Evolutionary conservation across 169 alveolate species (phyloP).

Genomic region (Cryptosporidium canis): DNA sequence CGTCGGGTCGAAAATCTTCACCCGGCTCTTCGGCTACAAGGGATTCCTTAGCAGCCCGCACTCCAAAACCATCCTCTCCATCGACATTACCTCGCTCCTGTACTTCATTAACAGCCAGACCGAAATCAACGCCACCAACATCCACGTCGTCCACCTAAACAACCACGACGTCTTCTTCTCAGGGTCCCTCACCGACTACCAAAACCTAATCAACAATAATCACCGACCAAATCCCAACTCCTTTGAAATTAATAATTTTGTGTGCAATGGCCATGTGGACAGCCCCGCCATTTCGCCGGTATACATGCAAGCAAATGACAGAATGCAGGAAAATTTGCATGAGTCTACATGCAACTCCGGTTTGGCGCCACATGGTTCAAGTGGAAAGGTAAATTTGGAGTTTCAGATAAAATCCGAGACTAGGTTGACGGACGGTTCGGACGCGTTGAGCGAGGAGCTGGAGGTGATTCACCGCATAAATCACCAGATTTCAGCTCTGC

Average conservation of each 20-base stretch:
- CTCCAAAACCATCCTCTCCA: constrained; percentile 28
- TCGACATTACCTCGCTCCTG: constrained; percentile 38
- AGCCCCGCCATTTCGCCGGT: background rate
- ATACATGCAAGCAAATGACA: background rate
- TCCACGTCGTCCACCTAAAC: constrained; percentile 36
- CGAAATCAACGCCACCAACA: background rate
- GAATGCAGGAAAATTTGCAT: constrained; percentile 7
- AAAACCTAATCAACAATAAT: background rate
- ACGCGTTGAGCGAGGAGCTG: background rate
- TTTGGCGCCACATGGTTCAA: background rate
- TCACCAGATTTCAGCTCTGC: constrained; percentile 28
- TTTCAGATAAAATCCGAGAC: background rate
- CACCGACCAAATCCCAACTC: background rate
- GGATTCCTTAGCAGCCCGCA: constrained; percentile 29
- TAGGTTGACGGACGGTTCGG: background rate
- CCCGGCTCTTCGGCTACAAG: background rate
- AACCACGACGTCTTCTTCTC: constrained; percentile 39
- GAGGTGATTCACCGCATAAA: constrained; percentile 50
- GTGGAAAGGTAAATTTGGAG: background rate
- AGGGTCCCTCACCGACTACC: constrained; percentile 14
- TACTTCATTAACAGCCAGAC: background rate
- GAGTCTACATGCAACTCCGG: background rate
- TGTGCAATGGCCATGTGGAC: background rate
- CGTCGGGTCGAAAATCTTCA: constrained; percentile 29
- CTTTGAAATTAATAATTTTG: background rate